Evolutionary conservation across 371 early-diverging fungal species (phyloP), one percentile per base, ranked within the genome.

Genomic region (Mortierella sp.): DNA sequence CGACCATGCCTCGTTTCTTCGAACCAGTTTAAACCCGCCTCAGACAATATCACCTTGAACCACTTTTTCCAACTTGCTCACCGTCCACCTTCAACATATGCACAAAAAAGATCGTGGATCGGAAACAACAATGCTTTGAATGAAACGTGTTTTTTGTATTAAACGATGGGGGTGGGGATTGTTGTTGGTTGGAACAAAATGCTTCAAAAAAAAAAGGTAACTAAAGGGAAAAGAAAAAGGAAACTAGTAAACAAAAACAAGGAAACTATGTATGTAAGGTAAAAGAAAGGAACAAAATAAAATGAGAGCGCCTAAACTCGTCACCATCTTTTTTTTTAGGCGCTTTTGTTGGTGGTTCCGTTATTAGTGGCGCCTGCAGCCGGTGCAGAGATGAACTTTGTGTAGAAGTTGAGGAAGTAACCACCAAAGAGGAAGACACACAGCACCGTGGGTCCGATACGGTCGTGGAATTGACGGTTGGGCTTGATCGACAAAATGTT

Each of bases 381-480:
- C 43, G 43, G 43, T 40, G 43, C 43, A 40, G 43, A 40, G 6
- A 40, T 40, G 43, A 40, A 96, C 93, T 96, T 97, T 89, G 96
- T 92, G 82, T 94, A 95, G 82, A 98, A 94, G 90, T 97, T 97
- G 78, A 95, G 88, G 61, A 95, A 87, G 82, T 98, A 92, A 19
- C 96, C 97, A 77, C 91, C 90, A 50, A 98, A 93, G 77, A 98
- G 91, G 48, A 96, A 92, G n/a, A 94, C 87, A 59, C 98, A 97
- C 21, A 98, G 93, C 55, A 97, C 91, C 10, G 95, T 94, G 51
- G 98, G 98, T 21, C 95, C 95, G 53, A 75, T 28, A 69, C 82
- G 83, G 44, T 82, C 80, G 67, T 82, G 88, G 81, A 71, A 83
- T 76, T 76, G 74, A 34, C 73, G 78, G 73, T 73, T 71, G 69